Evolutionary conservation across 1,139 yeast genomes (phyloP).

Genomic region (Zygoascus hellenicus): DNA sequence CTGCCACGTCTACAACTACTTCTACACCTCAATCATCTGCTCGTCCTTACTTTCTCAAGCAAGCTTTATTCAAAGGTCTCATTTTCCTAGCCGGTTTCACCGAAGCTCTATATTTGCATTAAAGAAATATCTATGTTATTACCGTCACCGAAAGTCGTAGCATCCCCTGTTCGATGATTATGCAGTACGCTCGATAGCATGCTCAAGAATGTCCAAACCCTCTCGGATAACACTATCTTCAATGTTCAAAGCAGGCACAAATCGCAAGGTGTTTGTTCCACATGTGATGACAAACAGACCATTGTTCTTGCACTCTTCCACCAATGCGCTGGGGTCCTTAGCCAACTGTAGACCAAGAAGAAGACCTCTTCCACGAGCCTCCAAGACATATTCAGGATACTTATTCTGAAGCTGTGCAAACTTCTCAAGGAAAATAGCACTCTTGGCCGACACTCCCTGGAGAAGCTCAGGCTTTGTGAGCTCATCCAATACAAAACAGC

Average conservation of each 20-base stretch:
- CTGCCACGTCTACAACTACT: no score
- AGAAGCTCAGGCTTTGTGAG: constrained; percentile 59
- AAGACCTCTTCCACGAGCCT: constrained; percentile 76
- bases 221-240: constrained; percentile 59
- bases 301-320: constrained; percentile 62
- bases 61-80: no score
- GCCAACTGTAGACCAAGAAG: constrained; percentile 76
- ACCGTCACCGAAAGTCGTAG: no score
- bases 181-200: constrained; percentile 20
- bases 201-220: constrained; percentile 64
- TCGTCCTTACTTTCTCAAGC: no score
- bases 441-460: constrained; percentile 50
- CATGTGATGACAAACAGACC: constrained; percentile 86
- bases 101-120: no score
- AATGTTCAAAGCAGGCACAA: constrained; percentile 89
- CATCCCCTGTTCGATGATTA: not conserved
- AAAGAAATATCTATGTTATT: no score
- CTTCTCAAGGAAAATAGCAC: constrained; percentile 48
- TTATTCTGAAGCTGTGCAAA: constrained; percentile 49
- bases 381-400: constrained; percentile 54
- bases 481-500: constrained; percentile 63
- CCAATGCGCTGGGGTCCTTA: constrained; percentile 59
- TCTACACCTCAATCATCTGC: no score
- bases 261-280: constrained; percentile 81
- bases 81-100: no score